Conservation (phyloP, 352 stramenopile genomes). For the Pythium guiyangense region DNA sequence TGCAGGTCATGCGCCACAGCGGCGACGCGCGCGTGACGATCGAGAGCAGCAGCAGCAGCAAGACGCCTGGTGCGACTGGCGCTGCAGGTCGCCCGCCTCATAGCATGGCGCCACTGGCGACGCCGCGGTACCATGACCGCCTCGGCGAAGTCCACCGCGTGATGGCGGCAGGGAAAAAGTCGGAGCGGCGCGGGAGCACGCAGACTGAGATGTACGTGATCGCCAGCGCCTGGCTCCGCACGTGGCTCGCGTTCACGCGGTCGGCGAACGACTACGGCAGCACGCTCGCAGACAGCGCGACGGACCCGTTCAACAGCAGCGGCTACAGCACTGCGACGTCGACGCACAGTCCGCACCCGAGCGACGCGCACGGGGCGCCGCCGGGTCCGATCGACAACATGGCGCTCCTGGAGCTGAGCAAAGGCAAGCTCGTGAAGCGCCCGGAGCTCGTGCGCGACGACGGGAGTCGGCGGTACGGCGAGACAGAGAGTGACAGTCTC, state of each 20-base stretch:
- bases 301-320: conserved; percentile 14
- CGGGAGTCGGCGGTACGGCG: neutral
- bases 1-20: conserved; percentile 47
- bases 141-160: conserved; percentile 64
- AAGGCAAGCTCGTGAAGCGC: conserved; percentile 44
- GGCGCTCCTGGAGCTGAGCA: conserved; percentile 42
- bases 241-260: conserved; percentile 61
- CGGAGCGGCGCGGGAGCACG: conserved; percentile 36
- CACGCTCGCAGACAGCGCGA: too few species aligned
- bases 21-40: conserved; percentile 43
- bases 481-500: conserved; percentile 1
- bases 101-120: conserved; percentile 12
- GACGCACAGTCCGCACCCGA: conserved; percentile 9
- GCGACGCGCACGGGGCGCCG: conserved; percentile 8
- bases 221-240: conserved; percentile 47
- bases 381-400: conserved; percentile 61
- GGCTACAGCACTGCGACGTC: conserved; percentile 21
- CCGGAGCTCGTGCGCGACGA: conserved; percentile 29
- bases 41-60: conserved; percentile 16
- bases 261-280: conserved; percentile 4
- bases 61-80: neutral
- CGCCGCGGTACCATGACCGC: conserved; percentile 52
- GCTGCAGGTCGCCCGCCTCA: too few species aligned
- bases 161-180: conserved; percentile 57
- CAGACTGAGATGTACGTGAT: conserved; percentile 60